phyloP scores from a whole-genome alignment of 352 stramenopile genomes.

The Nothophytophthora sp. region DNA sequence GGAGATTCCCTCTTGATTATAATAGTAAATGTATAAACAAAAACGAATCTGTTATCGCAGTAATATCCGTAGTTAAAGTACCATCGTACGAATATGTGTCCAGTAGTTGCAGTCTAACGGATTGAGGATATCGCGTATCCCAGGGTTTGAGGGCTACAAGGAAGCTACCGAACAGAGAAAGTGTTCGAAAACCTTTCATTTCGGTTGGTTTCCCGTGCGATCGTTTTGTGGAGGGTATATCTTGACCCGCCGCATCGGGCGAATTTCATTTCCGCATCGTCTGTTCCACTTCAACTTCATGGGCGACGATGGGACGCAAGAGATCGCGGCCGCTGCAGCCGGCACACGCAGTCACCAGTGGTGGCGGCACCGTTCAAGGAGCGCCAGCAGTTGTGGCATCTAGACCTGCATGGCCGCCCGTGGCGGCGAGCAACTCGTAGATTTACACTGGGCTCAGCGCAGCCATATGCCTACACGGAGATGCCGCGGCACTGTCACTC shows the following conservation, averaged over 20 bases:
- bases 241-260: background rate
- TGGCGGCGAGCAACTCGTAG: constrained; percentile 53
- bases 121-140: no score
- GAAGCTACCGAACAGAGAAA: no score
- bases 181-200: background rate
- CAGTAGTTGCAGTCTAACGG: no score
- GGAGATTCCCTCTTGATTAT: no score
- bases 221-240: background rate
- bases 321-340: constrained; percentile 56
- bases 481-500: constrained; percentile 34
- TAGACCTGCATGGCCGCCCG: constrained; percentile 60
- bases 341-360: constrained; percentile 40
- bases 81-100: no score
- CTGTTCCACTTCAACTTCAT: background rate
- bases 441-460: constrained; percentile 57
- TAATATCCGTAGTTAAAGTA: no score
- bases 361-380: constrained; percentile 50
- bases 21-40: no score
- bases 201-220: background rate
- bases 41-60: no score
- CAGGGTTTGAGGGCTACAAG: no score
- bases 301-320: constrained; percentile 45
- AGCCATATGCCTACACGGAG: constrained; percentile 60
- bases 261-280: background rate
- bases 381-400: constrained; percentile 58